Evolutionary conservation across 108 stramenopile genomes (phyloP).

Genomic region (Nitzschia inconspicua): DNA sequence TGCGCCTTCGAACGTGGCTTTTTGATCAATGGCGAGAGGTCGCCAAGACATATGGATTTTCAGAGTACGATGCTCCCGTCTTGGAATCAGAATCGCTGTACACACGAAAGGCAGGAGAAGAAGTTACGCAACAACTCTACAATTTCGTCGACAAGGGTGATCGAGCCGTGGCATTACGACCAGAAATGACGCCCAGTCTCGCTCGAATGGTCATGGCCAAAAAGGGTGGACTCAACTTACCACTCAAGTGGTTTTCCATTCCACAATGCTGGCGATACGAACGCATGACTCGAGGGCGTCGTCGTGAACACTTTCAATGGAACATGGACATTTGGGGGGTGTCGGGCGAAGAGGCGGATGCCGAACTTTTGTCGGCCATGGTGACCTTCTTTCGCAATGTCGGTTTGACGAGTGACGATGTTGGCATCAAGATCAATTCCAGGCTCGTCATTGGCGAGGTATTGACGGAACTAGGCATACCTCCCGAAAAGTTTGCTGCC

Average conservation of each 20-base stretch:
- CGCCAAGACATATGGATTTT: constrained; percentile 82
- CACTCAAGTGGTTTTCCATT: constrained; percentile 95
- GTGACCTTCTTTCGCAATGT: constrained; percentile 85
- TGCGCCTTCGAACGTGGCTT: constrained; percentile 92
- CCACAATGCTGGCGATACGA: constrained; percentile 98
- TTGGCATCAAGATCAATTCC: constrained; percentile 96
- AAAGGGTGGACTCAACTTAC: constrained; percentile 79
- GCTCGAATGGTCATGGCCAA: constrained; percentile 98
- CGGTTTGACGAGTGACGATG: constrained; percentile 87
- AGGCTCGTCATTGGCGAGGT: constrained; percentile 89
- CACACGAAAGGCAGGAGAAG: constrained; percentile 97
- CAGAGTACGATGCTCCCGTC: constrained; percentile 97
- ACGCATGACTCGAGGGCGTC: constrained; percentile 95
- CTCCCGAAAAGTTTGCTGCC: constrained; percentile 89
- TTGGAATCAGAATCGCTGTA: constrained; percentile 90
- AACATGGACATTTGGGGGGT: constrained; percentile 95
- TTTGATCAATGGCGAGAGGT: constrained; percentile 88
- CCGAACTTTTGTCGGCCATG: constrained; percentile 92
- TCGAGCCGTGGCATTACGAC: constrained; percentile 80
- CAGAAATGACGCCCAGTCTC: constrained; percentile 98
- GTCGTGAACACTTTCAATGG: constrained; percentile 99
- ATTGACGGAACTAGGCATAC: constrained; percentile 84
- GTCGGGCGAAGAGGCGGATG: constrained; percentile 89
- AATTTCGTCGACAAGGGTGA: constrained; percentile 96
- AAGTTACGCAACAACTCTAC: constrained; percentile 97